Conservation (phyloP, 129 eudicot species). For the Calendula officinalis region DNA sequence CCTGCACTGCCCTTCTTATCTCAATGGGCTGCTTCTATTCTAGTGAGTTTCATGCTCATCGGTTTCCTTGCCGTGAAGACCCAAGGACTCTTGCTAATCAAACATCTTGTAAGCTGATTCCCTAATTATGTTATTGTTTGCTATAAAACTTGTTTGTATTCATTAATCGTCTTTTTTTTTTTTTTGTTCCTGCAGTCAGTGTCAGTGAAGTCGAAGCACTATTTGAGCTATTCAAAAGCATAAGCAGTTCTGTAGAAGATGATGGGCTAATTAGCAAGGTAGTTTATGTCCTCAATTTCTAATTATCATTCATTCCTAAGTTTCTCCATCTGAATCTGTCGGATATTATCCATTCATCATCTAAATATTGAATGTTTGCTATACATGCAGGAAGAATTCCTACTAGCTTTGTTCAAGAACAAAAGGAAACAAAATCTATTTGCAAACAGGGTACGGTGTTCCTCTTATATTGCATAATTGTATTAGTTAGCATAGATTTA, state of each 20-base stretch:
- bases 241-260: slow-evolving; percentile 44
- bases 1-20: slow-evolving; percentile 13
- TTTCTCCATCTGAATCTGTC: background rate
- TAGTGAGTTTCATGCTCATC: background rate
- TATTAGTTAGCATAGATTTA: background rate
- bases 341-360: too few species aligned
- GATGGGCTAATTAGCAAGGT: slow-evolving; percentile 55
- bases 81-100: slow-evolving; percentile 35
- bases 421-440: slow-evolving; percentile 74
- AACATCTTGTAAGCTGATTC: slow-evolving; percentile 32
- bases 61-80: slow-evolving; percentile 21
- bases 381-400: slow-evolving; percentile 81
- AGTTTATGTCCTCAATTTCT: background rate
- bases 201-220: slow-evolving; percentile 57
- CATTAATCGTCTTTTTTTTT: background rate
- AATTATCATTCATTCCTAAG: background rate
- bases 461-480: background rate
- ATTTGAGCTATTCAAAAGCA: slow-evolving; percentile 52
- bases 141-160: background rate
- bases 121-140: too few species aligned
- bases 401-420: slow-evolving; percentile 89
- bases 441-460: slow-evolving; percentile 81
- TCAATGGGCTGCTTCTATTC: slow-evolving; percentile 39
- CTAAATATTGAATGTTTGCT: too few species aligned
- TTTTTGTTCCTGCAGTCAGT: slow-evolving; percentile 37